Evolutionary conservation across 2,329 filamentous ascomycete species (phyloP).

Genomic region (Corniculantispora saksenae): DNA sequence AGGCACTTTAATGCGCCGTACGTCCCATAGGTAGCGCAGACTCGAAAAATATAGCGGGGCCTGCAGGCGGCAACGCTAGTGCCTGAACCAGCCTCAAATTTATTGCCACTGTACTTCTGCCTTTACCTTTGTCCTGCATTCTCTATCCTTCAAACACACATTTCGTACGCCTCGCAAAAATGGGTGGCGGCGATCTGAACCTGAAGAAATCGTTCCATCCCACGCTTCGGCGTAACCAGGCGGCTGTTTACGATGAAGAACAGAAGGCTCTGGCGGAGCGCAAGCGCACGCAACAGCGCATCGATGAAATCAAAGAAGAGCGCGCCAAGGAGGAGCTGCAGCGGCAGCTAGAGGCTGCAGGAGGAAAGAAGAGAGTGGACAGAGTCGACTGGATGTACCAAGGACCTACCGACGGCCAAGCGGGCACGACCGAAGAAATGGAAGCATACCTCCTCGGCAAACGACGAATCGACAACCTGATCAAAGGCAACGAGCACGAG

Average conservation of each 20-base stretch:
- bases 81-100: constrained; percentile 12
- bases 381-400: constrained; percentile 99
- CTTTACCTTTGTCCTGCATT: constrained; percentile 5
- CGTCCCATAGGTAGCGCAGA: too few relatives aligned
- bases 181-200: constrained; percentile 94
- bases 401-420: constrained; percentile 75
- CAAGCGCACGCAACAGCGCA: constrained; percentile 87
- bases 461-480: constrained; percentile 78
- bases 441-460: constrained; percentile 93
- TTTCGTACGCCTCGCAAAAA: constrained; percentile 47
- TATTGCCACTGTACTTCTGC: constrained; percentile 4
- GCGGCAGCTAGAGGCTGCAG: constrained; percentile 82
- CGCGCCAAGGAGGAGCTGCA: constrained; percentile 89
- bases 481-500: constrained; percentile 79
- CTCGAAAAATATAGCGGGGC: constrained; percentile 5
- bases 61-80: constrained; percentile 5
- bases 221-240: constrained; percentile 85
- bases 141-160: constrained; percentile 23
- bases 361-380: constrained; percentile 75
- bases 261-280: constrained; percentile 91
- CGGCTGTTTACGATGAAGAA: constrained; percentile 86
- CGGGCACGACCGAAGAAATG: constrained; percentile 82
- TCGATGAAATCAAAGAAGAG: constrained; percentile 93
- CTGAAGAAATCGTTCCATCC: constrained; percentile 96
- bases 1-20: too few relatives aligned